Base-by-base conservation (phyloP, 306 rosid genomes). In the Calophaca sinica region DNA sequence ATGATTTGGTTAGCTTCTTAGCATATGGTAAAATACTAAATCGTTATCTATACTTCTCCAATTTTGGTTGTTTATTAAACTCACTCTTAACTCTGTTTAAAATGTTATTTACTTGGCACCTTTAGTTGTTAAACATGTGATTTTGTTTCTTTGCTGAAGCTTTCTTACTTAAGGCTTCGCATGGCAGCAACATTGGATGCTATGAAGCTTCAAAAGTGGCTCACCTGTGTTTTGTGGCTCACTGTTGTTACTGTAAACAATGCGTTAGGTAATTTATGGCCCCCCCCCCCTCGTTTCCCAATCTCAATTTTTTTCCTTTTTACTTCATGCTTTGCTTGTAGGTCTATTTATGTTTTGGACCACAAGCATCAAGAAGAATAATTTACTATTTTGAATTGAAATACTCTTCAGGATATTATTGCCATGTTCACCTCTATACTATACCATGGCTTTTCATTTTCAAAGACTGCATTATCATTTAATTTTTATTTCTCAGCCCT, bases 121-220 rank as follows among this genome's bases (percentile, higher is more conserved):
- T 50, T 68, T 6, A 36, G 20, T 20, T 20, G 26, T 20, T 20
- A 20, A 20, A 20, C 26, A 20, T 20, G 26, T 20, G 26, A 20
- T 20, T 20, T 20, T 1, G 1, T 20, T 20, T 20, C 1, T 20
- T 20, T 20, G 26, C 26, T 20, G 26, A 20, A 20, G 26, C 26
- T 20, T 20, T 20, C 26, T 0, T 20, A 20, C 26, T 20, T 20
- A 20, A 20, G 26, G 26, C 26, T 20, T 20, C 26, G 26, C 26
- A 20, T 20, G 26, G 26, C 26, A 20, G 26, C 26, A 20, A 20
- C 26, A 20, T 20, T 20, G 26, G 26, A 63, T 2, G 29, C 36
- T 10, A 55, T 76, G 80, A 76, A 66, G 50, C 68, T 66, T 57
- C 32, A 9, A 32, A 66, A 12, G 44, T 66, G 49, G 68, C 39